Evolutionary conservation across 78 protist genomes (phyloP).

Genomic region (slime mould (Dictyostelium discoideum)): DNA sequence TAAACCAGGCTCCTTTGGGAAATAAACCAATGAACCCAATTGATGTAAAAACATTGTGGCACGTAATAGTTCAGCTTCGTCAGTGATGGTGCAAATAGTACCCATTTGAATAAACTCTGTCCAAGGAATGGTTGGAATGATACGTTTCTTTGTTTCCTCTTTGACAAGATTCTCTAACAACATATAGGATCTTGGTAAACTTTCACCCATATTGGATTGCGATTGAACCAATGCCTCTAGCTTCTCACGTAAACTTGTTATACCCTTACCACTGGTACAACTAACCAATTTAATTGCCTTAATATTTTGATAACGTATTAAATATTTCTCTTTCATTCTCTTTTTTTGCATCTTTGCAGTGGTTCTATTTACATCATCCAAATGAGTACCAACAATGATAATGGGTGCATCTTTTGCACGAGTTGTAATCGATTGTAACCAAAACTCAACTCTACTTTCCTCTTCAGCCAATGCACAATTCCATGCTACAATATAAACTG

Average conservation of each 20-base stretch:
- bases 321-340: conserved; percentile 67
- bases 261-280: conserved; percentile 75
- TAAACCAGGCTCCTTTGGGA: conserved; percentile 63
- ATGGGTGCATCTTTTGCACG: conserved; percentile 81
- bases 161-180: conserved; percentile 66
- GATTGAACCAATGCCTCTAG: conserved; percentile 28
- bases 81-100: conserved; percentile 62
- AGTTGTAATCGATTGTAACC: conserved; percentile 71
- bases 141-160: conserved; percentile 65
- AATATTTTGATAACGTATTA: conserved; percentile 59
- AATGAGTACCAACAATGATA: conserved; percentile 84
- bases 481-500: conserved; percentile 75
- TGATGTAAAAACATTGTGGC: conserved; percentile 77
- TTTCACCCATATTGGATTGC: conserved; percentile 78
- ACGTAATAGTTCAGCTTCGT: conserved; percentile 65
- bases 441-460: conserved; percentile 69
- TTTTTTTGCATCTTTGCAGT: conserved; percentile 51
- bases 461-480: conserved; percentile 68
- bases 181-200: conserved; percentile 69
- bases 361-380: conserved; percentile 55
- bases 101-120: conserved; percentile 69
- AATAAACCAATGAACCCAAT: conserved; percentile 73
- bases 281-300: conserved; percentile 43
- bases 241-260: conserved; percentile 46
- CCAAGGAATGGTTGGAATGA: conserved; percentile 77